These are phyloP conservation scores for Aphelidium insulamus DNA, from an alignment of 371 early-diverging fungal species.

Conservation along the genomic window DNA sequence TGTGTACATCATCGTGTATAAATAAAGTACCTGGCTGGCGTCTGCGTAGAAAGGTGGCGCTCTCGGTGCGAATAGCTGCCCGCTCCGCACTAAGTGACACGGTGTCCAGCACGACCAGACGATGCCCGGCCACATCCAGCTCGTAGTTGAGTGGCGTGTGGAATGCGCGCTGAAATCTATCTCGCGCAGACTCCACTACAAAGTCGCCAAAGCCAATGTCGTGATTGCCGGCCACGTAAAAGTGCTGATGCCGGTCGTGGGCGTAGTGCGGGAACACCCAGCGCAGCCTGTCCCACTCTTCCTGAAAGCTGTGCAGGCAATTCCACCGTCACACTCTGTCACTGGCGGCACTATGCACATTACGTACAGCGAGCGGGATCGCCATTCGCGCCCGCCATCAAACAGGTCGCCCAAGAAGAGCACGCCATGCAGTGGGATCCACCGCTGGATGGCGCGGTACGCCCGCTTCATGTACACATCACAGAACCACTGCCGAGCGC, in stretches of 20 bases:
- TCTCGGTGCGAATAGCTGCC: too few relatives aligned
- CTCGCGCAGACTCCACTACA: slow-evolving; percentile 20
- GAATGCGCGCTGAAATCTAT: slow-evolving; percentile 28
- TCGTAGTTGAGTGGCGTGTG: slow-evolving; percentile 45
- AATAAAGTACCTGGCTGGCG: too few relatives aligned
- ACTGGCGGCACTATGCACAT: too few relatives aligned
- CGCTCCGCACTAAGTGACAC: slow-evolving; percentile 43
- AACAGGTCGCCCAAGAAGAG: slow-evolving; percentile 67
- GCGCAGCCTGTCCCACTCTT: too few relatives aligned
- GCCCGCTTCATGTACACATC: slow-evolving; percentile 63
- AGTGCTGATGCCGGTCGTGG: too few relatives aligned
- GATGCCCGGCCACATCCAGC: slow-evolving; percentile 25
- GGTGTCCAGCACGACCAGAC: slow-evolving; percentile 52
- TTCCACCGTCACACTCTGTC: too few relatives aligned
- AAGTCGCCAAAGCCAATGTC: slow-evolving; percentile 71
- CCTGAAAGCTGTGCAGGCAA: too few relatives aligned
- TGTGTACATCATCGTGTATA: too few relatives aligned
- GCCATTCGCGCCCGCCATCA: slow-evolving; percentile 71
- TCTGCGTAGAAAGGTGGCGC: too few relatives aligned
- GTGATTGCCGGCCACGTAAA: slow-evolving; percentile 67
- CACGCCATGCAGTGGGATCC: slow-evolving; percentile 30
- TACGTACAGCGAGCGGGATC: too few relatives aligned
- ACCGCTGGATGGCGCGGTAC: slow-evolving; percentile 25
- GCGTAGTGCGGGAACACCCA: too few relatives aligned
- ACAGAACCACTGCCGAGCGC: slow-evolving; percentile 52